phyloP scores from a whole-genome alignment of 345 rosid species.

The Eucalyptus camaldulensis region DNA sequence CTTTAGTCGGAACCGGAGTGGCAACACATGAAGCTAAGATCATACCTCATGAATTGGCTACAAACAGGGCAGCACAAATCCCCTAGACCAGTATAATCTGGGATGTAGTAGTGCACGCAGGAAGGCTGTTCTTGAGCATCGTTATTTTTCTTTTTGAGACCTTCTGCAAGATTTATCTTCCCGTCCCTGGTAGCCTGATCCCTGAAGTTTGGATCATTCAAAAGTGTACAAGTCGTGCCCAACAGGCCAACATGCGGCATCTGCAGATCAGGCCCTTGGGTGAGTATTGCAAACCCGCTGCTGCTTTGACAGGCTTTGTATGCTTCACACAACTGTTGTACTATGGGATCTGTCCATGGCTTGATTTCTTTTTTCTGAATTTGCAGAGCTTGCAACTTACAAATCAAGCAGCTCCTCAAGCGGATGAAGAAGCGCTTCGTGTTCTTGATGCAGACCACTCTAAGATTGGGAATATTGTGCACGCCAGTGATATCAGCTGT shows the following conservation, averaged over 20 bases:
- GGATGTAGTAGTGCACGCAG: not conserved
- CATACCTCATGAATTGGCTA: not conserved
- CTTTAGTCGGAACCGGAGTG: not conserved
- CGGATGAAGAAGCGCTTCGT: not conserved
- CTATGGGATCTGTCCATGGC: not conserved
- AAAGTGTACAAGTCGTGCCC: not conserved
- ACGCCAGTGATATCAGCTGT: not conserved
- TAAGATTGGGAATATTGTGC: not conserved
- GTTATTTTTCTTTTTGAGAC: not conserved
- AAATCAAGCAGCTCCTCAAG: not conserved
- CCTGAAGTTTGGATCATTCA: too few species aligned
- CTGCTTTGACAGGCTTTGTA: not conserved
- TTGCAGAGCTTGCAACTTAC: not conserved
- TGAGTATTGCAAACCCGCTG: not conserved
- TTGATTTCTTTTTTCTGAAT: not conserved
- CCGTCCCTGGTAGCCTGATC: too few species aligned
- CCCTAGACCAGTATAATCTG: not conserved
- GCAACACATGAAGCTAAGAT: not conserved
- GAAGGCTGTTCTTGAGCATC: not conserved
- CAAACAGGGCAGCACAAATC: not conserved
- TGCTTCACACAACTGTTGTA: not conserved
- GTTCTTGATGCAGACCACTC: not conserved
- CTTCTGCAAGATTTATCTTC: not conserved
- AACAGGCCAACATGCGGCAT: not conserved
- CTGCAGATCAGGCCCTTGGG: not conserved